These are phyloP conservation scores for Xylaria sp. DNA, from an alignment of 2,329 filamentous ascomycete species.

Conservation along the genomic window DNA sequence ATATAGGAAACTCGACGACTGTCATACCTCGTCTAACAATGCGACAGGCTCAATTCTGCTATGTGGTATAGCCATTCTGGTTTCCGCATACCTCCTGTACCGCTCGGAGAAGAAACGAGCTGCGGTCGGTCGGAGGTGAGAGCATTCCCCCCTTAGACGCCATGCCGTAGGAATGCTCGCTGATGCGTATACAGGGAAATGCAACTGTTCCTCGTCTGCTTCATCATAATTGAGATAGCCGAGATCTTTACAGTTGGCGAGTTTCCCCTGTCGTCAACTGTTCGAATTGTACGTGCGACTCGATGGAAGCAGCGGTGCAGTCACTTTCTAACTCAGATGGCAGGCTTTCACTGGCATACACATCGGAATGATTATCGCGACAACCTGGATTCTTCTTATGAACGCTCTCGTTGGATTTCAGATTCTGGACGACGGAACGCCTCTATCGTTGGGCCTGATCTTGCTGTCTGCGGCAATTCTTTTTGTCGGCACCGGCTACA, in stretches of 20 bases:
- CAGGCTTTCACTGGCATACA: constrained; percentile 87
- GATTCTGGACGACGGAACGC: constrained; percentile 86
- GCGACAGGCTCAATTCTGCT: constrained; percentile 76
- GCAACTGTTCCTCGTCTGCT: constrained; percentile 85
- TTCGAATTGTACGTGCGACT: constrained; percentile 61
- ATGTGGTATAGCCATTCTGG: constrained; percentile 68
- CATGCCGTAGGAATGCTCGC: constrained; percentile 22
- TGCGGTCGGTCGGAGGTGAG: constrained; percentile 84
- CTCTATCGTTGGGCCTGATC: constrained; percentile 73
- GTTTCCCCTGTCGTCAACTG: constrained; percentile 67
- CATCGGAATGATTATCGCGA: constrained; percentile 81
- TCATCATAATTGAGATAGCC: constrained; percentile 82
- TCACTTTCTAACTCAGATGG: constrained; percentile 14
- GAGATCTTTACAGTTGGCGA: constrained; percentile 95
- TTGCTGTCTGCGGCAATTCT: constrained; percentile 63
- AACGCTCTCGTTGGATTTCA: constrained; percentile 93
- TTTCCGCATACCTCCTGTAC: constrained; percentile 63
- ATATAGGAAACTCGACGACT: not conserved
- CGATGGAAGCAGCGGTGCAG: not conserved
- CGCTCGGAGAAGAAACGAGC: constrained; percentile 85
- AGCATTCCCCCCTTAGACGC: not conserved
- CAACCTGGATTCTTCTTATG: constrained; percentile 83
- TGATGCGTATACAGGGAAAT: constrained; percentile 64
- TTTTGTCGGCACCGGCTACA: constrained; percentile 89
- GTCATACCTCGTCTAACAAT: constrained; percentile 20